Base-by-base conservation (phyloP, 2,329 filamentous ascomycete genomes). In the Clonostachys sp. region DNA sequence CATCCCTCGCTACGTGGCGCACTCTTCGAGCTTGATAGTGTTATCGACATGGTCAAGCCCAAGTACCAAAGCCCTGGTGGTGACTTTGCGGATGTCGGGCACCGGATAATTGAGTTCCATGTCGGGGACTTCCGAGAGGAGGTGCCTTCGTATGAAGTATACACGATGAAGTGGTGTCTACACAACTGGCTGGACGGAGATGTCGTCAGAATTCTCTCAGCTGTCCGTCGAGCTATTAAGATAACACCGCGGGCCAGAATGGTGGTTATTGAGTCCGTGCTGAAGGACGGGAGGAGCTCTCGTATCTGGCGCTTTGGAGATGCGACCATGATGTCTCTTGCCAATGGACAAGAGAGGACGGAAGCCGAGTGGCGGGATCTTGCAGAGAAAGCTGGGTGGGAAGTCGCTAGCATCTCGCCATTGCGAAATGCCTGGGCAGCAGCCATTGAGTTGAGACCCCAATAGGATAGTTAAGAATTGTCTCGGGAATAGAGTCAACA, bases 181-280 rank as follows among this genome's bases (percentile, higher is more conserved):
- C 70, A 72, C 45, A 59, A 72, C 51, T 73, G 69, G 69, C 50
- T 53, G 2, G 68, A 72, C 46, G 52, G 54, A 1, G 49, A 68
- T 5, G 60, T 57, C 3, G 24, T 53, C 3, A 48, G 16, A 12
- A 66, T 72, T 42, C 54, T 57, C 1, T 35, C 13, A 5, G 59
- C 53, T n/a, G 56, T 61, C 34, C 62, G 66, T 4, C 50, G 50
- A 12, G 57, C 61, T 8, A 65, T 72, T 16, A 51, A 53, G 3
- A 36, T 33, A 5, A 50, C 51, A 1, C 51, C 53, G 1, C 48
- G 48, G 9, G 59, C 56, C 38, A 55, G 68, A 3, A 48, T 73
- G 9, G 50, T 73, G 3, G 53, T 72, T 5, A 39, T 72, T 5
- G 68, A 73, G 48, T 61, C 65, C 0, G 50, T 72, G 2, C 51